A percentile compares a stretch with the other conserved stretches of the same genome.
These are phyloP conservation scores for Rhytidhysteron rufulum DNA, from an alignment of 2,329 filamentous ascomycete species.

Conservation along the genomic window DNA sequence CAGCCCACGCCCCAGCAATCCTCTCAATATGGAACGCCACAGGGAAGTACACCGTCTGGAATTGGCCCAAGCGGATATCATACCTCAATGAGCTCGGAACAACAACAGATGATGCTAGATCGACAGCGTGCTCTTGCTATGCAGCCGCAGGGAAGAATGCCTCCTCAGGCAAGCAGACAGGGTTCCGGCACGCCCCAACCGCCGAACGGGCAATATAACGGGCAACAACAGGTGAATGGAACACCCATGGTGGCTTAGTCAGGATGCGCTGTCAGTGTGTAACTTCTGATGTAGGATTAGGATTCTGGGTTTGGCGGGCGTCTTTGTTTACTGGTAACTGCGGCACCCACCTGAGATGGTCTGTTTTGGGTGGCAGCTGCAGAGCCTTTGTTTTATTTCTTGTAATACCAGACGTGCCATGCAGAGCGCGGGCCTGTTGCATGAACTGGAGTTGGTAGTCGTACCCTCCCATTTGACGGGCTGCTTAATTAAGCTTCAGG, in stretches of 20 bases:
- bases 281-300: too few relatives aligned
- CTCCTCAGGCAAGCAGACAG: slow-evolving; percentile 31
- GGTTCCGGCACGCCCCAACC: slow-evolving; percentile 36
- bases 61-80: slow-evolving; percentile 15
- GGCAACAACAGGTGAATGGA: slow-evolving; percentile 18
- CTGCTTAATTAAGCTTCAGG: too few relatives aligned
- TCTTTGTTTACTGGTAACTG: too few relatives aligned
- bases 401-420: too few relatives aligned
- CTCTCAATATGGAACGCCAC: slow-evolving; percentile 29
- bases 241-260: slow-evolving; percentile 12
- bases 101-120: slow-evolving; percentile 33
- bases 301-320: too few relatives aligned
- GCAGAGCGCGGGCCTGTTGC: too few relatives aligned
- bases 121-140: slow-evolving; percentile 27
- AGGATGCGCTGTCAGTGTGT: too few relatives aligned
- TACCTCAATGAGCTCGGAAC: slow-evolving; percentile 18
- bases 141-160: slow-evolving; percentile 33
- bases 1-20: slow-evolving; percentile 7
- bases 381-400: too few relatives aligned
- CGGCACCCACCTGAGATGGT: too few relatives aligned
- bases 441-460: too few relatives aligned
- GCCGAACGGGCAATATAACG: slow-evolving; percentile 21
- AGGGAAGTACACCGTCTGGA: slow-evolving; percentile 16
- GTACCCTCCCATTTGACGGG: too few relatives aligned
- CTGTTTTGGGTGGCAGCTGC: too few relatives aligned